These are phyloP conservation scores for Turnera subulata DNA, from an alignment of 345 rosid genomes.

Conservation along the genomic window DNA sequence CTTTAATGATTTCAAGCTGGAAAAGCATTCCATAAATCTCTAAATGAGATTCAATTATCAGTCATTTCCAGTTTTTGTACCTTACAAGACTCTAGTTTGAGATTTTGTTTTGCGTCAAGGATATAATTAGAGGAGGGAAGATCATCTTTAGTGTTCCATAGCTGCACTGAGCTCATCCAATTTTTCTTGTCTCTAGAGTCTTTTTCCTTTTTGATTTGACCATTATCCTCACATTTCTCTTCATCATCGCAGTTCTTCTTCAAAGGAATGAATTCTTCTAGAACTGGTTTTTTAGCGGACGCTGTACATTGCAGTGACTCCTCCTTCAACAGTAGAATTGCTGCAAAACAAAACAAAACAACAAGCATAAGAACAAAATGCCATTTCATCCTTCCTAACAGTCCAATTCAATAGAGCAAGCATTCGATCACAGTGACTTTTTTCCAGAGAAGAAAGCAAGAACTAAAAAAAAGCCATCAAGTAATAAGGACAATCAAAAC, in stretches of 20 bases:
- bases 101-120: constrained; percentile 32
- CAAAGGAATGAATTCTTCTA: constrained; percentile 71
- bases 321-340: constrained; percentile 50
- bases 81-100: constrained; percentile 34
- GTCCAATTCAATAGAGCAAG: too few species aligned
- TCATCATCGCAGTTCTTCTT: constrained; percentile 26
- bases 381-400: background rate
- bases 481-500: background rate
- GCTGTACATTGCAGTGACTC: constrained; percentile 40
- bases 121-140: constrained; percentile 15
- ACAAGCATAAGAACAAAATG: background rate
- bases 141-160: constrained; percentile 43
- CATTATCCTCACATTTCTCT: constrained; percentile 17
- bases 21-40: background rate
- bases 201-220: constrained; percentile 24
- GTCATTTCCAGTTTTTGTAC: constrained; percentile 14
- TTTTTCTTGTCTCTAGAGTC: constrained; percentile 54
- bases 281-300: constrained; percentile 45
- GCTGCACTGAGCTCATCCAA: constrained; percentile 70
- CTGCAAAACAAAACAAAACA: constrained; percentile 34
- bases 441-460: background rate
- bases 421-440: too few species aligned
- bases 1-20: background rate
- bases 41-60: background rate
- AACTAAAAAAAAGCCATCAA: background rate